Conservation (phyloP, 1,139 yeast species). For the Arxiozyma telluris region DNA sequence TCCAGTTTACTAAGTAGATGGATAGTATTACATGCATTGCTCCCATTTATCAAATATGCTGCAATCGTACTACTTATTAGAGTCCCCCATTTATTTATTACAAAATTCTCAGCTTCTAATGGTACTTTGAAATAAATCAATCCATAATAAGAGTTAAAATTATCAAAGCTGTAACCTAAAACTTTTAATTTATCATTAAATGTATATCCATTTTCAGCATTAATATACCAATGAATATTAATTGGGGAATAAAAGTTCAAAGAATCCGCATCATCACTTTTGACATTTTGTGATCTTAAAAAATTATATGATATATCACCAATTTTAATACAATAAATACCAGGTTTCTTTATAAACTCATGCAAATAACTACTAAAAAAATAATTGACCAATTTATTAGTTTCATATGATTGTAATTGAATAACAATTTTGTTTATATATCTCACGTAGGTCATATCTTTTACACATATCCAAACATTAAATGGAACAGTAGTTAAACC, state of each 20-base stretch:
- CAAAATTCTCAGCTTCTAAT: slow-evolving; percentile 5
- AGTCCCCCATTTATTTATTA: slow-evolving; percentile 2
- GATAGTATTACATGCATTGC: background rate
- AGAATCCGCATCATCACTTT: too few species aligned
- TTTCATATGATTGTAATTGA: slow-evolving; percentile 1
- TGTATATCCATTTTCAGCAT: slow-evolving; percentile 3
- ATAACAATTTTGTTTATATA: slow-evolving; percentile 6
- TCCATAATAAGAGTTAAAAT: slow-evolving; percentile 6
- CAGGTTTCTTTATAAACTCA: slow-evolving; percentile 16
- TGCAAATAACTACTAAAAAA: slow-evolving; percentile 8
- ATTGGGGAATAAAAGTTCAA: background rate
- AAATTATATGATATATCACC: slow-evolving; percentile 10
- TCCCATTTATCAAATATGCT: background rate
- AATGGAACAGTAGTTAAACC: background rate
- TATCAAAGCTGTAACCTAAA: slow-evolving; percentile 17
- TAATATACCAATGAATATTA: slow-evolving; percentile 4
- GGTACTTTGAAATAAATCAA: slow-evolving; percentile 15
- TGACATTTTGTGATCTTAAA: background rate
- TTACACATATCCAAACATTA: slow-evolving; percentile 7
- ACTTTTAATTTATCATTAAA: slow-evolving; percentile 7
- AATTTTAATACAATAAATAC: slow-evolving; percentile 16
- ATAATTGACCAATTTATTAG: slow-evolving; percentile 3
- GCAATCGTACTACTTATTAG: background rate
- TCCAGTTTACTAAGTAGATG: background rate
- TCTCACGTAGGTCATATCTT: slow-evolving; percentile 1